These are phyloP conservation scores for Amanita muscaria DNA, from an alignment of 768 basidiomycete species.

Conservation along the genomic window DNA sequence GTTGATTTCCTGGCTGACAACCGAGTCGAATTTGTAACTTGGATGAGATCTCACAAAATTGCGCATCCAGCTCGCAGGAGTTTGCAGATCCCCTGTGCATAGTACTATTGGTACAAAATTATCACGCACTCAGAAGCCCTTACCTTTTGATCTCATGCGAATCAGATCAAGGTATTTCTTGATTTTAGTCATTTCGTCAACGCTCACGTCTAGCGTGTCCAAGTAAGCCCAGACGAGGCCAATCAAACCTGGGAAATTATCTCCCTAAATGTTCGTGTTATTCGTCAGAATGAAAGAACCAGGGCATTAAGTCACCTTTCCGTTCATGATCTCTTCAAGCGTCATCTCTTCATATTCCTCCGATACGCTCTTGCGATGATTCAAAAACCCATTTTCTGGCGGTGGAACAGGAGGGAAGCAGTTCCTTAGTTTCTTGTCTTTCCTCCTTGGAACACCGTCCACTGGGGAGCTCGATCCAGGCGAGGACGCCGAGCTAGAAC, in stretches of 20 bases:
- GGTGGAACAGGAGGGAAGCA: constrained; percentile 60
- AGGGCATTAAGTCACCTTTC: constrained; percentile 47
- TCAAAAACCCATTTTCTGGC: constrained; percentile 33
- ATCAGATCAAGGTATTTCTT: constrained; percentile 75
- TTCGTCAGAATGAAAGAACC: constrained; percentile 2
- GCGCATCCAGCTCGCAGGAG: constrained; percentile 90
- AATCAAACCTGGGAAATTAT: constrained; percentile 70
- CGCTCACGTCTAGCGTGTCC: constrained; percentile 73
- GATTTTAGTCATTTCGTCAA: constrained; percentile 50
- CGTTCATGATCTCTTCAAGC: constrained; percentile 87
- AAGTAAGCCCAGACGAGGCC: constrained; percentile 79
- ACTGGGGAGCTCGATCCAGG: constrained; percentile 31
- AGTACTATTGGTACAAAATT: constrained; percentile 4
- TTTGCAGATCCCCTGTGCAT: constrained; percentile 60
- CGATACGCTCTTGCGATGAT: constrained; percentile 38
- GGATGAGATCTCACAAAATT: constrained; percentile 88
- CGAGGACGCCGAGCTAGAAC: constrained; percentile 40
- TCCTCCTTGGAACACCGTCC: constrained; percentile 29
- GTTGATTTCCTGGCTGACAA: constrained; percentile 84
- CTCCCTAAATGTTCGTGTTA: constrained; percentile 34
- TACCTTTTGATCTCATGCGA: constrained; percentile 71
- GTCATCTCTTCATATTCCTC: constrained; percentile 92
- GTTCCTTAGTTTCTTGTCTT: constrained; percentile 61
- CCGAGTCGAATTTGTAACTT: constrained; percentile 88
- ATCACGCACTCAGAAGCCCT: background rate